phyloP scores from a whole-genome alignment of 2,329 filamentous ascomycete species.

The Pseudomassariella vexata region DNA sequence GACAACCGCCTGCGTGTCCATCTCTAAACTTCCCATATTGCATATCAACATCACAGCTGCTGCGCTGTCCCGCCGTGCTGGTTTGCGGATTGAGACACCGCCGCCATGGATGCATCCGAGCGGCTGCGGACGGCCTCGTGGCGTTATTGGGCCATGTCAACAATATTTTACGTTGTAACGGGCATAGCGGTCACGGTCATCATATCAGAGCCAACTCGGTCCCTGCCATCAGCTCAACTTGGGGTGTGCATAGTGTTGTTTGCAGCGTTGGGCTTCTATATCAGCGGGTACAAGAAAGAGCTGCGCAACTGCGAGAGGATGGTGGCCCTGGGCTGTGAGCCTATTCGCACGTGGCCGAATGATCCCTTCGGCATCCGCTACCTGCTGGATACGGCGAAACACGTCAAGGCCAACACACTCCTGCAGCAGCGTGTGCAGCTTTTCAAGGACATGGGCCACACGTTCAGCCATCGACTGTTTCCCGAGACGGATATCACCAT shows the following conservation, averaged over 20 bases:
- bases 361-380: conserved; percentile 19
- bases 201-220: no score
- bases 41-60: no score
- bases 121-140: no score
- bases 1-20: no score
- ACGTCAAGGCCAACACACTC: conserved; percentile 12
- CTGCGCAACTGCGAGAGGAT: conserved; percentile 16
- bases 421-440: conserved; percentile 10
- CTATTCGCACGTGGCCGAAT: conserved; percentile 12
- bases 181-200: no score
- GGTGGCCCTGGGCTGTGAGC: conserved; percentile 12
- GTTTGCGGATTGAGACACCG: no score
- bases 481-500: conserved; percentile 12
- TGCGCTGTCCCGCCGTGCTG: no score
- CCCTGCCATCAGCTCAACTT: background rate
- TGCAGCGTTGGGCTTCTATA: conserved; percentile 8
- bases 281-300: conserved; percentile 9
- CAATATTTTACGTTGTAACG: no score
- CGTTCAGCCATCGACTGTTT: conserved; percentile 17
- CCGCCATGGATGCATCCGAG: no score
- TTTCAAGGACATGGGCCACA: conserved; percentile 13
- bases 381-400: conserved; percentile 13
- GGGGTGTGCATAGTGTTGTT: conserved; percentile 9
- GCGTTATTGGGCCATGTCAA: no score
- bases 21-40: no score